phyloP scores from a whole-genome alignment of 2,329 filamentous ascomycete species.

The Ceratocystiopsis minuta region DNA sequence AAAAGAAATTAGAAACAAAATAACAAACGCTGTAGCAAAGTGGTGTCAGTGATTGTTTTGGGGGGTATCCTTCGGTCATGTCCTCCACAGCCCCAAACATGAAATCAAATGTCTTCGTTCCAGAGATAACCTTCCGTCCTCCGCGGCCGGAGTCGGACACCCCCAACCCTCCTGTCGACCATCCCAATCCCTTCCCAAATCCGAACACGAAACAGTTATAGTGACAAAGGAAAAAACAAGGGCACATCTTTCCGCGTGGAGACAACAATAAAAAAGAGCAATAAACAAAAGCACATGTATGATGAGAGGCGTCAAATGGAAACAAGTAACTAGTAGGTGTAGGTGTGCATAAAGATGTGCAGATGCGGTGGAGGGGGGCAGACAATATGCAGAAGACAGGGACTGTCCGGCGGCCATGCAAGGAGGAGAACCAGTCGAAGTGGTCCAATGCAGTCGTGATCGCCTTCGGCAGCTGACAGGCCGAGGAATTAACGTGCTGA shows the following conservation, averaged over 20 bases:
- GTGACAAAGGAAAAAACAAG: not conserved
- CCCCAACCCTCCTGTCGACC: not conserved
- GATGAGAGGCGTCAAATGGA: too few relatives aligned
- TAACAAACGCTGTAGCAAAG: not conserved
- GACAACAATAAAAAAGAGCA: too few relatives aligned
- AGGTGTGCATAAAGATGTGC: too few relatives aligned
- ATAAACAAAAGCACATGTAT: too few relatives aligned
- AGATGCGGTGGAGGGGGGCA: too few relatives aligned
- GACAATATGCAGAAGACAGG: not conserved
- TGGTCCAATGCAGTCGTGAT: not conserved
- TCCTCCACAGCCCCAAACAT: not conserved
- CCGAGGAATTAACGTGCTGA: not conserved
- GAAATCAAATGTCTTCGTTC: slow-evolving; percentile 2
- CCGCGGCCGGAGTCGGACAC: not conserved
- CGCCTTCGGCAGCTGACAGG: too few relatives aligned
- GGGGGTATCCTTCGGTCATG: slow-evolving; percentile 5
- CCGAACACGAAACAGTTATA: slow-evolving; percentile 1
- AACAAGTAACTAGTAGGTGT: too few relatives aligned
- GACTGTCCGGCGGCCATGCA: not conserved
- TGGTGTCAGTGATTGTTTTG: slow-evolving; percentile 1
- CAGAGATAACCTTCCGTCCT: not conserved
- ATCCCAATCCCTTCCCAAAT: not conserved
- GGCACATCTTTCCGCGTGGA: too few relatives aligned
- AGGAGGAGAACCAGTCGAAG: not conserved
- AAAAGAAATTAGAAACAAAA: not conserved